A percentile compares a stretch with the other conserved stretches of the same genome.
These are phyloP conservation scores for Ceratobasidium sp. DNA, from an alignment of 1,284 basidiomycete genomes.

Conservation along the genomic window DNA sequence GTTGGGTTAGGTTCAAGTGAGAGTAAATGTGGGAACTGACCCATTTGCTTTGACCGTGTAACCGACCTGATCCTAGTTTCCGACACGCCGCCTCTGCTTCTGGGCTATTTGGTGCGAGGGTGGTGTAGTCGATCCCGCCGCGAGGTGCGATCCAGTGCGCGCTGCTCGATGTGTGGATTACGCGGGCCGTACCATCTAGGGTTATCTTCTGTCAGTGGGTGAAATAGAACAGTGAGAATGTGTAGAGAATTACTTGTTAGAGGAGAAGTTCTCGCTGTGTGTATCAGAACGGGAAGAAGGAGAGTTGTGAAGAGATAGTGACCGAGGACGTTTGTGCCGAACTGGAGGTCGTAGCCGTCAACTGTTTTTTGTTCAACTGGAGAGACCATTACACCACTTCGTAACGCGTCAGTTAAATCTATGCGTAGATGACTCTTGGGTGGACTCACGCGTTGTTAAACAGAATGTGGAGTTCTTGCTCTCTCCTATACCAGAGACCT, in stretches of 20 bases:
- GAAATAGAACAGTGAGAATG: background rate
- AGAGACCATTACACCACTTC: slow-evolving; percentile 69
- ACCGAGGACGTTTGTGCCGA: slow-evolving; percentile 48
- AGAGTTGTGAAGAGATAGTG: slow-evolving; percentile 46
- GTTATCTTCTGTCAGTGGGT: background rate
- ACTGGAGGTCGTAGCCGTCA: slow-evolving; percentile 51
- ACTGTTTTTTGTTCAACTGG: slow-evolving; percentile 63
- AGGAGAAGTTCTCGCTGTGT: slow-evolving; percentile 50
- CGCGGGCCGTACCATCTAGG: slow-evolving; percentile 21
- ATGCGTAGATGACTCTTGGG: background rate
- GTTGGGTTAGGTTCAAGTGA: background rate
- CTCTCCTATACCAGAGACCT: slow-evolving; percentile 58
- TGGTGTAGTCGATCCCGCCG: slow-evolving; percentile 34
- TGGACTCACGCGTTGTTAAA: slow-evolving; percentile 66
- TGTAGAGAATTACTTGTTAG: slow-evolving; percentile 5
- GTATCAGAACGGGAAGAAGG: slow-evolving; percentile 44
- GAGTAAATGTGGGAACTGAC: background rate
- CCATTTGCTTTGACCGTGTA: slow-evolving; percentile 36
- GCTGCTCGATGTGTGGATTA: slow-evolving; percentile 14
- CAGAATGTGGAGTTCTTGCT: slow-evolving; percentile 64
- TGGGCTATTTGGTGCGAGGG: slow-evolving; percentile 10
- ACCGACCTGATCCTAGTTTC: slow-evolving; percentile 12
- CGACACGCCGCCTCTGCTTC: slow-evolving; percentile 9
- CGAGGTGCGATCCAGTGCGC: slow-evolving; percentile 23
- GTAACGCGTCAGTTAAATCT: slow-evolving; percentile 39